These are phyloP conservation scores for Cytidiella melzeri DNA, from an alignment of 768 basidiomycete species.

Conservation along the genomic window DNA sequence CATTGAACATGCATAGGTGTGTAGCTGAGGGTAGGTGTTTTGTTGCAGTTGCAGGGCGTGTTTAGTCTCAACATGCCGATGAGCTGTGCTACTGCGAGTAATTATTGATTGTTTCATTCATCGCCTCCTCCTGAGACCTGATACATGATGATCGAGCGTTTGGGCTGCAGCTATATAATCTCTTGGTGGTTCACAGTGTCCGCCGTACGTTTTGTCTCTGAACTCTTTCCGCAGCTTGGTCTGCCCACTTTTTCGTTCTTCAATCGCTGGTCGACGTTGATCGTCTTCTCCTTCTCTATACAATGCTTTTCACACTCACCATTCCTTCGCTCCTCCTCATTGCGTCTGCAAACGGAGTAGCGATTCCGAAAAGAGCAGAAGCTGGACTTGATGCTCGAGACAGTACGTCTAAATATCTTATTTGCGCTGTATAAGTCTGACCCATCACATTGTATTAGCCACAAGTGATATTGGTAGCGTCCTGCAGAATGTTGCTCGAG, in stretches of 20 bases:
- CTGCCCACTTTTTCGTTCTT: neutral
- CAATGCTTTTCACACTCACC: constrained; percentile 9
- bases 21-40: neutral
- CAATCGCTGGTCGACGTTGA: constrained; percentile 11
- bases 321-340: constrained; percentile 7
- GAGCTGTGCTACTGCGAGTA: neutral
- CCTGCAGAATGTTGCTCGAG: no score
- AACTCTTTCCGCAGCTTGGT: constrained; percentile 1
- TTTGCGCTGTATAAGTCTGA: no score
- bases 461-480: no score
- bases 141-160: no score
- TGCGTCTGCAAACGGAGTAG: constrained; percentile 5
- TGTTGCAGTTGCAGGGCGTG: neutral
- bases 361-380: neutral
- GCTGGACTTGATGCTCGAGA: neutral
- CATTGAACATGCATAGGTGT: neutral
- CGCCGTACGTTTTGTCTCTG: constrained; percentile 11
- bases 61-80: neutral
- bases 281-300: constrained; percentile 5
- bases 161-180: no score
- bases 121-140: neutral
- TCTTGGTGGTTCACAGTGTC: no score
- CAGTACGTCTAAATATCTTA: neutral
- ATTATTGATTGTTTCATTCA: neutral
- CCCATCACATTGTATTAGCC: no score